Base-by-base conservation (phyloP, 129 eudicot genomes). In the Smallanthus sonchifolius region DNA sequence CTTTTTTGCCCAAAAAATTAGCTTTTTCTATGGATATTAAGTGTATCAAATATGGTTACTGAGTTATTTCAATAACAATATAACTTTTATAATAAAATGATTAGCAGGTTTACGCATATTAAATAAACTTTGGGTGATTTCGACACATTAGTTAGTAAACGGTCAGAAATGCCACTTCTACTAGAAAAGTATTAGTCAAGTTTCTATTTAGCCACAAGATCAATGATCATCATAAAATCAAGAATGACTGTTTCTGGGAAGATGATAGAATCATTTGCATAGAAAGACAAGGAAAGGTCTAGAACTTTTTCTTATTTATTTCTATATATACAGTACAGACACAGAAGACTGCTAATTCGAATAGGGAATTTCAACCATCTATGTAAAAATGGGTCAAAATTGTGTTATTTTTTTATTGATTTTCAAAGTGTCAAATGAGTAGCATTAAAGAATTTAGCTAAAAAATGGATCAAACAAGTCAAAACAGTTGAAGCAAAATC, bases 211-310 rank as follows among this genome's bases (percentile, higher is more conserved):
- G 45, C 55, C 56, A 40, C 28, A 40, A 24, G 16, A 57, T 40
- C 52, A 72, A 20, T n/a, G 51, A 72, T 40, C 51, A 57, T 11
- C 47, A 57, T 72, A 49, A 52, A 66, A 24, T 8, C n/a, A 65
- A 65, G 51, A n/a, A 64, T n/a, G 32, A 32, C 48, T 38, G 49
- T 65, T 39, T 43, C 16, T 11, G 10, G 52, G 71, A 42, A 30
- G 35, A 66, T 40, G 71, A 66, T 66, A 66, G 16, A 65, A 66
- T 66, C 54, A 66, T 39, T 64, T 37, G 32, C 69, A 38, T 36
- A 64, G 49, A 8, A 64, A 16, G 34, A 64, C 8, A 16, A 39
- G 69, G 24, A 32, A 40, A 39, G 19, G 32, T 38, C 66, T 38
- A 42, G 42, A 57, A 40, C 44, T 39, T 39, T 59, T 42, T 72